Evolutionary conservation across 2,329 filamentous ascomycete species (phyloP).

Genomic region (Rachicladosporium sp.): DNA sequence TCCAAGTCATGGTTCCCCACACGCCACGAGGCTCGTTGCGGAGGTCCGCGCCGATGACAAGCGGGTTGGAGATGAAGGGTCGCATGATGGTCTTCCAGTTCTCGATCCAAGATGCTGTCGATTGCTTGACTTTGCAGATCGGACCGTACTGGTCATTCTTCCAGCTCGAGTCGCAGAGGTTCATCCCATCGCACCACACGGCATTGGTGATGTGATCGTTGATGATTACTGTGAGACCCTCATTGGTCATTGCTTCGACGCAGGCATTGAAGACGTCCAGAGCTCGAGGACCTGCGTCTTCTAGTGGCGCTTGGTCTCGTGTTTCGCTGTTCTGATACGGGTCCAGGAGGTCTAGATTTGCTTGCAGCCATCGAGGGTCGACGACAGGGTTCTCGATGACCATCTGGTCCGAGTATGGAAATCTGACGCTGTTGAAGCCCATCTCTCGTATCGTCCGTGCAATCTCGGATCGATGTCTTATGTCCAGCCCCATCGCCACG

Average conservation of each 20-base stretch:
- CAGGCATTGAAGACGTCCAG: constrained; percentile 51
- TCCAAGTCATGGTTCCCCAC: constrained; percentile 58
- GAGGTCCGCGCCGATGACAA: constrained; percentile 54
- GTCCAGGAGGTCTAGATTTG: constrained; percentile 47
- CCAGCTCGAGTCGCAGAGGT: constrained; percentile 57
- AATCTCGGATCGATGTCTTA: constrained; percentile 49
- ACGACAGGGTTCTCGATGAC: constrained; percentile 48
- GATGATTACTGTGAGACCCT: constrained; percentile 51
- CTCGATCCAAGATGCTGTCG: constrained; percentile 51
- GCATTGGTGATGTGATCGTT: constrained; percentile 62
- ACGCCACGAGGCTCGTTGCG: constrained; percentile 57
- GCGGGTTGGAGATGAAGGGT: constrained; percentile 44
- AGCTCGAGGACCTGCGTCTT: constrained; percentile 34
- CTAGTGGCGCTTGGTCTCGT: constrained; percentile 4
- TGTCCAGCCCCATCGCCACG: constrained; percentile 50
- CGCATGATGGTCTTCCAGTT: constrained; percentile 55
- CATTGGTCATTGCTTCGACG: constrained; percentile 47
- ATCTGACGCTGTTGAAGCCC: constrained; percentile 58
- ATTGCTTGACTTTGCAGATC: constrained; percentile 49
- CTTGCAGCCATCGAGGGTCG: constrained; percentile 37
- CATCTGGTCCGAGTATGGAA: constrained; percentile 59
- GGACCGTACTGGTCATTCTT: constrained; percentile 50
- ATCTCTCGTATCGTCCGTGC: constrained; percentile 46
- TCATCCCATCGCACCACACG: constrained; percentile 56
- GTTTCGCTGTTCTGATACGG: constrained; percentile 6